These are phyloP conservation scores for Coprinopsis marcescibilis DNA, from an alignment of 768 basidiomycete species.

Conservation along the genomic window DNA sequence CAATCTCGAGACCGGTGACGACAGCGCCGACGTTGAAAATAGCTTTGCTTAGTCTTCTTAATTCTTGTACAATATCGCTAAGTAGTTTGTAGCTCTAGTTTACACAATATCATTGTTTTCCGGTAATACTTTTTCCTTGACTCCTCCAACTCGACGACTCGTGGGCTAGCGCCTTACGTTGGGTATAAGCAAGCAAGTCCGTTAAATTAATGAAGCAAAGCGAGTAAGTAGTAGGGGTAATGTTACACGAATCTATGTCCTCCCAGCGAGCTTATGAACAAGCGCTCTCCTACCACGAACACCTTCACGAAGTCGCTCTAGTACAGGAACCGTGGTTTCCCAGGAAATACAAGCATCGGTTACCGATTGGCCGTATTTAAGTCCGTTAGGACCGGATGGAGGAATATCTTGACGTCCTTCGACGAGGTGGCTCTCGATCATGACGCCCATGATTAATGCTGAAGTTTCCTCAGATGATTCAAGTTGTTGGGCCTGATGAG, in stretches of 20 bases:
- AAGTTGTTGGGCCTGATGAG: constrained; percentile 62
- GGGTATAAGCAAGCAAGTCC: no score
- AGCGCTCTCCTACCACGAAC: constrained; percentile 69
- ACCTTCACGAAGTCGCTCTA: constrained; percentile 84
- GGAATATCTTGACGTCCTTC: constrained; percentile 88
- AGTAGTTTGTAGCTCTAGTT: not conserved
- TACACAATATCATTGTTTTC: not conserved
- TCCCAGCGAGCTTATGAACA: constrained; percentile 24
- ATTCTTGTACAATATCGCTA: not conserved
- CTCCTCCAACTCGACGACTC: no score
- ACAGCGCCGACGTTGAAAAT: constrained; percentile 94
- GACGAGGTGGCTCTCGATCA: constrained; percentile 90
- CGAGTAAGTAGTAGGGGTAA: not conserved
- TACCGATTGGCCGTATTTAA: constrained; percentile 82
- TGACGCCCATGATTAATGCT: constrained; percentile 79
- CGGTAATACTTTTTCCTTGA: no score
- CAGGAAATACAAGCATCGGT: constrained; percentile 90
- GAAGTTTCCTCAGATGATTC: constrained; percentile 62
- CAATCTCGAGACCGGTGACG: constrained; percentile 83
- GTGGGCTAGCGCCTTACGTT: no score
- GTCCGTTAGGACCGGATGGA: constrained; percentile 56
- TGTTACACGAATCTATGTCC: not conserved
- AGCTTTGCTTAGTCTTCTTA: constrained; percentile 64
- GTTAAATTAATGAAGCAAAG: not conserved
- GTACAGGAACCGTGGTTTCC: constrained; percentile 75